Percentiles rank a stretch among this genome's conserved stretches.
phyloP scores from a whole-genome alignment of 208 protist species.

The Lotmaria passim region DNA sequence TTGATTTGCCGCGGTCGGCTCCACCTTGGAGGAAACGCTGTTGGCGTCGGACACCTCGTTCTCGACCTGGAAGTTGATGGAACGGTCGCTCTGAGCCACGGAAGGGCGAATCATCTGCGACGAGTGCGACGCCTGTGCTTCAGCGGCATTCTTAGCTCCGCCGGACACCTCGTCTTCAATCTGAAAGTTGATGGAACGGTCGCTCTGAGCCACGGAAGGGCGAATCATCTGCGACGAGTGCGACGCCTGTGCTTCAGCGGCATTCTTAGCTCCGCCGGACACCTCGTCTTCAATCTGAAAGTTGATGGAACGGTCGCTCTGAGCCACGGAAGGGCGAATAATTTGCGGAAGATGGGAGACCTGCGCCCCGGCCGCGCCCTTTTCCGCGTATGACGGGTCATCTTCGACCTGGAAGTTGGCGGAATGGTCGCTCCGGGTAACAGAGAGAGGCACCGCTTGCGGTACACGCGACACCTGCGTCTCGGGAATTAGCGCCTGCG shows the following conservation, averaged over 20 bases:
- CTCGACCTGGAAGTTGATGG: constrained; percentile 10
- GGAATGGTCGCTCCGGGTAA: constrained; percentile 25
- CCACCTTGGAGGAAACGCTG: constrained; percentile 32
- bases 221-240: neutral
- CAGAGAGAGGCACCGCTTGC: neutral
- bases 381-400: constrained; percentile 4
- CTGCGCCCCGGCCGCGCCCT: no score
- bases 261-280: no score
- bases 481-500: constrained; percentile 10
- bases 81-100: constrained; percentile 24
- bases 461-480: neutral
- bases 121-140: neutral
- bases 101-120: neutral
- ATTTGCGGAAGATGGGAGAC: neutral
- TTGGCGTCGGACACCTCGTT: constrained; percentile 5
- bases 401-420: constrained; percentile 13
- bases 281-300: constrained; percentile 16
- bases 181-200: constrained; percentile 13
- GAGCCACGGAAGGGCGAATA: constrained; percentile 8
- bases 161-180: constrained; percentile 16
- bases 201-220: constrained; percentile 20
- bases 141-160: no score
- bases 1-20: constrained; percentile 10
- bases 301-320: constrained; percentile 21
- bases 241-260: constrained; percentile 1